Evolutionary conservation across 345 rosid genomes (phyloP).

Genomic region (Hevea brasiliensis): DNA sequence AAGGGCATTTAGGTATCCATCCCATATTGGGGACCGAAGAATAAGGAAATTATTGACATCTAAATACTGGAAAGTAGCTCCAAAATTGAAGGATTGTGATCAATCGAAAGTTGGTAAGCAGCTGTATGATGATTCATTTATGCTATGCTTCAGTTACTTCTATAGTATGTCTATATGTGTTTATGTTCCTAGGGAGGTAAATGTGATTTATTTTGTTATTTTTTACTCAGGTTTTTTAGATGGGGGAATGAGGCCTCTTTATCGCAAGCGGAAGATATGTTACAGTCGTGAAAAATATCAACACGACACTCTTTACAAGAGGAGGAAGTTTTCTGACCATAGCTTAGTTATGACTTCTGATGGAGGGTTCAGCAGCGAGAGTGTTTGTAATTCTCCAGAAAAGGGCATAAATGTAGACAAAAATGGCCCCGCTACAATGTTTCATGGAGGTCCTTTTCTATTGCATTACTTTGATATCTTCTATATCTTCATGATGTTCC

Average conservation of each 20-base stretch:
- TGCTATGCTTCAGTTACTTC: not conserved
- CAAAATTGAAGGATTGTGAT: constrained; percentile 58
- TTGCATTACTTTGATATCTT: constrained; percentile 6
- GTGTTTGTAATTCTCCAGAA: constrained; percentile 72
- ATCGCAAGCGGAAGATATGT: constrained; percentile 56
- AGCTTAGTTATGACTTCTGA: constrained; percentile 59
- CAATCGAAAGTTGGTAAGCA: constrained; percentile 59
- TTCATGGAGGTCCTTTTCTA: constrained; percentile 44
- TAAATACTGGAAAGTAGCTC: constrained; percentile 66
- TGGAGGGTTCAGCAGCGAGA: constrained; percentile 79
- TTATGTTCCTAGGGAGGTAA: not conserved
- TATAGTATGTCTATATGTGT: not conserved
- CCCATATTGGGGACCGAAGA: constrained; percentile 54
- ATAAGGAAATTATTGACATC: constrained; percentile 59
- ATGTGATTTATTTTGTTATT: constrained; percentile 12
- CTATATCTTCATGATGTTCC: constrained; percentile 14
- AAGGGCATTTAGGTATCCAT: constrained; percentile 60
- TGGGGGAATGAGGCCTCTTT: constrained; percentile 49
- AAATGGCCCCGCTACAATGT: constrained; percentile 30
- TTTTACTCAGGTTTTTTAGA: constrained; percentile 39
- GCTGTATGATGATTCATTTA: constrained; percentile 9
- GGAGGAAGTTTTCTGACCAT: constrained; percentile 58
- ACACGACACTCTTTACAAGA: constrained; percentile 51
- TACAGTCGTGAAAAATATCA: constrained; percentile 46
- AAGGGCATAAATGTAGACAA: constrained; percentile 40